Evolutionary conservation across 306 rosid genomes (phyloP).

Genomic region (Prunus dulcis): DNA sequence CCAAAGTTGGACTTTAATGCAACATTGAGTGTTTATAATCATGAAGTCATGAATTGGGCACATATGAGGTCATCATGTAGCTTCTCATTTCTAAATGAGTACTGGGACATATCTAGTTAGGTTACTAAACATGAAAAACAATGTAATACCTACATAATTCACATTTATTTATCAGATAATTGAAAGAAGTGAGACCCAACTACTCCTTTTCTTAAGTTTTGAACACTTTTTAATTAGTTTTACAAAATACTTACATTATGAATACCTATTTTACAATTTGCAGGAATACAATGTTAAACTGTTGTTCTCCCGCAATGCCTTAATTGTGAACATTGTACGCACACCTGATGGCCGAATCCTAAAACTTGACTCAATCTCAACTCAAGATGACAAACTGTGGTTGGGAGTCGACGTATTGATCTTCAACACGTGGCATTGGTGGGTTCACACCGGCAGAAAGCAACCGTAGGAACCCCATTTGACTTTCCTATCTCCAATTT

Average conservation of each 20-base stretch:
- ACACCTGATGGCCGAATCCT: conserved; percentile 19
- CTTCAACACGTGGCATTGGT: conserved; percentile 50
- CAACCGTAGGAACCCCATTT: conserved; percentile 29
- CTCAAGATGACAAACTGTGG: conserved; percentile 23
- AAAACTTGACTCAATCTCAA: conserved; percentile 34
- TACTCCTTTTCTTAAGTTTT: too few species aligned
- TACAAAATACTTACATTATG: neutral
- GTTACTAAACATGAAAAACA: too few species aligned
- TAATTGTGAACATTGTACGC: conserved; percentile 28
- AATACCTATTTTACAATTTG: neutral
- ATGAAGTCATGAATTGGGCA: too few species aligned
- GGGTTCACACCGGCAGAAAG: conserved; percentile 37
- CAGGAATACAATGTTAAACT: conserved; percentile 25
- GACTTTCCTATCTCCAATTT: neutral
- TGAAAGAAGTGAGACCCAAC: too few species aligned
- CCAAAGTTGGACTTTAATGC: too few species aligned
- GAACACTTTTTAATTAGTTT: neutral
- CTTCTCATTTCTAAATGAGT: too few species aligned
- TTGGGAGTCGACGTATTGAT: conserved; percentile 17
- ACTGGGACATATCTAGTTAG: too few species aligned
- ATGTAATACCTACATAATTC: too few species aligned
- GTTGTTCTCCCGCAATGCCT: conserved; percentile 28
- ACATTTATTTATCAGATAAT: too few species aligned
- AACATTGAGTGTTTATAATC: too few species aligned
- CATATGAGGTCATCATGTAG: too few species aligned